Conservation (phyloP, 2,329 filamentous ascomycete species). For the Sphaerulina musiva region DNA sequence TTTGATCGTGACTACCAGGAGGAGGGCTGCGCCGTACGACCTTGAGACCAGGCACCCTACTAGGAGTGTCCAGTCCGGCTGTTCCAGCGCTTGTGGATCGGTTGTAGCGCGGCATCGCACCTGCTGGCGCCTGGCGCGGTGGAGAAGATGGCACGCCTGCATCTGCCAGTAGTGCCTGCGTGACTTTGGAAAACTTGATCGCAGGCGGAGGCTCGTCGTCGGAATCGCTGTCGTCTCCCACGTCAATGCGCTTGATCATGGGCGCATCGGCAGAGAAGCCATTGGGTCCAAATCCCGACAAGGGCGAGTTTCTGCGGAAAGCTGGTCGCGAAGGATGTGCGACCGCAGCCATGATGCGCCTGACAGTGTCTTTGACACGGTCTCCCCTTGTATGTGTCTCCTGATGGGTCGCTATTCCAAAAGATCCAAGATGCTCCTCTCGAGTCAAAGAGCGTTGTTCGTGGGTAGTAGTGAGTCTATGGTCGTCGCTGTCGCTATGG, state of each 20-base stretch:
- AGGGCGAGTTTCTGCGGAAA: constrained; percentile 42
- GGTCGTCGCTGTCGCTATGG: constrained; percentile 18
- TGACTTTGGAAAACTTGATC: constrained; percentile 88
- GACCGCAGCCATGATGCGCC: constrained; percentile 32
- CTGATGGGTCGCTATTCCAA: constrained; percentile 21
- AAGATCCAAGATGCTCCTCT: constrained; percentile 13
- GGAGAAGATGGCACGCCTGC: constrained; percentile 54
- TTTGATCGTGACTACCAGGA: constrained; percentile 15
- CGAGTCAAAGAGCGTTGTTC: constrained; percentile 17
- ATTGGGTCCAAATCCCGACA: constrained; percentile 41
- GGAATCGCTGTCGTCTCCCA: constrained; percentile 77
- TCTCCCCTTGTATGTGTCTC: constrained; percentile 15
- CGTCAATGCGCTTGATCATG: constrained; percentile 45
- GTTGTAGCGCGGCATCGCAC: constrained; percentile 25
- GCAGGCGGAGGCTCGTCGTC: constrained; percentile 86
- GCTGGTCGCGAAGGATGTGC: constrained; percentile 30
- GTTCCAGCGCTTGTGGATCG: constrained; percentile 26
- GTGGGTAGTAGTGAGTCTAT: constrained; percentile 12
- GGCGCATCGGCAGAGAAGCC: constrained; percentile 43
- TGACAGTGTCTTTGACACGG: constrained; percentile 22
- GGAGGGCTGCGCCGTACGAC: constrained; percentile 34
- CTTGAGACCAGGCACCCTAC: constrained; percentile 32
- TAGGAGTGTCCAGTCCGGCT: constrained; percentile 32
- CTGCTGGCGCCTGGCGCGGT: constrained; percentile 41
- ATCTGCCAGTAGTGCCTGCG: constrained; percentile 69